Base-by-base conservation (phyloP, 179 eudicot species). In the Heliamphora pulchella region DNA sequence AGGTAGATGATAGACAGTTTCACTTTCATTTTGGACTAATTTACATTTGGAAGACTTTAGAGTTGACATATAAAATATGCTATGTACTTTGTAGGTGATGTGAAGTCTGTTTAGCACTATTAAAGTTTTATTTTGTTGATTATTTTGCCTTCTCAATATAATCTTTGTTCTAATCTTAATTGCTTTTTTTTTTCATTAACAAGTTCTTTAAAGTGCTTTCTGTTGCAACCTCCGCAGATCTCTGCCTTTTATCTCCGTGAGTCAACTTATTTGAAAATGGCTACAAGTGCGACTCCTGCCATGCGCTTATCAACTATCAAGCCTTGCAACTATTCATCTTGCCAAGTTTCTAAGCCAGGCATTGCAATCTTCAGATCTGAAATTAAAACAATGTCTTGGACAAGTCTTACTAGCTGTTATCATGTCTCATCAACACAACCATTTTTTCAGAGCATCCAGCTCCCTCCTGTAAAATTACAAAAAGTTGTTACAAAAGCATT, bases 401-500 rank as follows among this genome's bases (percentile, higher is more conserved):
- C 88, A 41, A 89, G 84, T 86, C 89, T 90, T 71, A 82, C 89
- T 47, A 89, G 92, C 86, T 84, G 89, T 65, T 80, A 82, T 80
- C 87, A 81, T 64, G 70, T 89, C 61, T 87, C 94, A 58, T 83
- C 89, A 39, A 80, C 86, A 48, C 80, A 76, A 58, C 81, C 88
- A 14, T 83, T 88, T 17, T 81, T 79, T 64, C 91, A 85, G 44
- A 80, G 78, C 70, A 75, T 85, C 78, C 79, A 81, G 15, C 79
- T 84, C 54, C 57, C 77, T 71, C 73, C 83, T 15, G 53, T 74
- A 71, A 91, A 84, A 84, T 80, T 78, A 1, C 80, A 80, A 85
- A 89, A 80, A 79, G 63, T 78, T 73, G 81, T 84, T 22, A 83
- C 89, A 57, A 94, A 87, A 88, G 94, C 98, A 44, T 87, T 90